Percentiles rank a stretch among this genome's conserved stretches.
Conservation (phyloP, 2,329 filamentous ascomycete genomes). For the Aspergillus felis region DNA sequence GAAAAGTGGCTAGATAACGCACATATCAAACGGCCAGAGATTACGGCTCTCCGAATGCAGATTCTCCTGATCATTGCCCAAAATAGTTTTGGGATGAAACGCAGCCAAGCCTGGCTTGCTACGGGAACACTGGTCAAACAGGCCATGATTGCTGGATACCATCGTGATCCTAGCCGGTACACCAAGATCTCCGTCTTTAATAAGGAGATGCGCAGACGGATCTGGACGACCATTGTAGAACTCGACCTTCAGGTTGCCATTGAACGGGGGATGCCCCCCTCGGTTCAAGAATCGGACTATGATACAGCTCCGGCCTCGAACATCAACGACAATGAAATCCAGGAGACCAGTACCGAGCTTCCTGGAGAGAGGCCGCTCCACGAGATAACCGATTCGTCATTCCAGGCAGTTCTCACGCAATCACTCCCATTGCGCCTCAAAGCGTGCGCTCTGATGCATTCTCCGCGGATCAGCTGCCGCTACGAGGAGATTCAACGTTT, state of each 20-base stretch:
- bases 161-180: slow-evolving; percentile 38
- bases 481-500: slow-evolving; percentile 39
- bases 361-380: slow-evolving; percentile 26
- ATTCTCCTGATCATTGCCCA: slow-evolving; percentile 50
- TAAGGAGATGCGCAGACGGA: slow-evolving; percentile 48
- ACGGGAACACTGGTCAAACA: slow-evolving; percentile 50
- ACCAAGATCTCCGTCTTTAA: slow-evolving; percentile 36
- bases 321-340: slow-evolving; percentile 48
- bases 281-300: slow-evolving; percentile 41
- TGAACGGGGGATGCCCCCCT: slow-evolving; percentile 53
- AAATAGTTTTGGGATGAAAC: slow-evolving; percentile 48
- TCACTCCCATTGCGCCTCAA: slow-evolving; percentile 32
- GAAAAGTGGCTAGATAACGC: slow-evolving; percentile 84
- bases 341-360: slow-evolving; percentile 27
- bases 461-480: slow-evolving; percentile 33
- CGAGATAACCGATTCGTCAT: slow-evolving; percentile 38
- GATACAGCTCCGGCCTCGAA: slow-evolving; percentile 50
- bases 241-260: slow-evolving; percentile 54
- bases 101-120: slow-evolving; percentile 52
- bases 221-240: slow-evolving; percentile 57
- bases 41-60: slow-evolving; percentile 49
- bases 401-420: slow-evolving; percentile 26
- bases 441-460: slow-evolving; percentile 34
- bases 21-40: slow-evolving; percentile 52
- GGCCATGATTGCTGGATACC: slow-evolving; percentile 52